A percentile compares a stretch with the other conserved stretches of the same genome.
Conservation (phyloP, 2,329 filamentous ascomycete genomes). For the Talaromyces piceae region DNA sequence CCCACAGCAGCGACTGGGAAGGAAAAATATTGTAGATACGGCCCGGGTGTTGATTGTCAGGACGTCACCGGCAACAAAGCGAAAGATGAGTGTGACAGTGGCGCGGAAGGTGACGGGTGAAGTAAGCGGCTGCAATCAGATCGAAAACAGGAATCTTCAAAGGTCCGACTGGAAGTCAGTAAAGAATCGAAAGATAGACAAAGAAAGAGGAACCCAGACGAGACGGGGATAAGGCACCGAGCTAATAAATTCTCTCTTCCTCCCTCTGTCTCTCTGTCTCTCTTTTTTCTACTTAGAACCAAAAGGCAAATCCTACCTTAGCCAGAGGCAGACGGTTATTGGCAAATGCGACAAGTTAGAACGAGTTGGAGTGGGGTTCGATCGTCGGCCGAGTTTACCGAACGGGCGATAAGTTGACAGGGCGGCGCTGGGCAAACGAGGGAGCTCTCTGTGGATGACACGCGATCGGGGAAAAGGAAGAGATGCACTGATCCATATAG, state of each 20-base stretch:
- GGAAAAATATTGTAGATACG: neutral
- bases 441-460: neutral
- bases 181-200: neutral
- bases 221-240: neutral
- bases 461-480: neutral
- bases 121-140: neutral
- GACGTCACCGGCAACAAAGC: neutral
- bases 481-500: too few species aligned
- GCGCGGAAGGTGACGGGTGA: neutral
- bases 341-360: neutral
- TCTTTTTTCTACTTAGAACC: neutral
- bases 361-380: neutral
- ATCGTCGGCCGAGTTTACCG: neutral
- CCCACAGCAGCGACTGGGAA: conserved; percentile 4
- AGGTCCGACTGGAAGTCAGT: neutral
- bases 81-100: neutral
- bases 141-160: neutral
- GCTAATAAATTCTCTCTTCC: too few species aligned
- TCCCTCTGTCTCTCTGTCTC: too few species aligned
- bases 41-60: neutral
- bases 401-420: neutral
- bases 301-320: neutral
- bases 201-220: neutral
- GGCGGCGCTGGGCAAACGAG: neutral
- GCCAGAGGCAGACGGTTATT: neutral